Conservation (phyloP, 1,284 basidiomycete genomes). For the Taiwanofungus camphoratus region DNA sequence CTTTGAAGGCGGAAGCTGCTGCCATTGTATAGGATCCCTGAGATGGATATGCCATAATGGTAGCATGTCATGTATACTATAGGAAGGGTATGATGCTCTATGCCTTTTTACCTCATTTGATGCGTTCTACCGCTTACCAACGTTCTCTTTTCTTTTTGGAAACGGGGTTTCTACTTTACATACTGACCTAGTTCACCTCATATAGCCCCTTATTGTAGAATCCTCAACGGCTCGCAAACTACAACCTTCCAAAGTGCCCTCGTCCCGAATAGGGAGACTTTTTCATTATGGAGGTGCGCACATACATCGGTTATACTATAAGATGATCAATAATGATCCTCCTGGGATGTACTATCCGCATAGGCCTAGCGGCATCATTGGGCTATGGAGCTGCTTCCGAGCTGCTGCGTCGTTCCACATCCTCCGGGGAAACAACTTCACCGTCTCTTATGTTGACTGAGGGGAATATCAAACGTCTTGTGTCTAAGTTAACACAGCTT, state of each 20-base stretch:
- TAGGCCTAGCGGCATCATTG: slow-evolving; percentile 69
- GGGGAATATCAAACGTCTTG: slow-evolving; percentile 84
- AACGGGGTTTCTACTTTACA: background rate
- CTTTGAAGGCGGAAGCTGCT: too few species aligned
- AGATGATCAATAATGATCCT: background rate
- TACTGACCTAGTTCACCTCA: background rate
- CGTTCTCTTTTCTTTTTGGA: background rate
- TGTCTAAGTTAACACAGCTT: slow-evolving; percentile 92
- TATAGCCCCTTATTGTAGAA: slow-evolving; percentile 1
- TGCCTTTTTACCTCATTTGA: too few species aligned
- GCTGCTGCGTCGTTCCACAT: slow-evolving; percentile 28
- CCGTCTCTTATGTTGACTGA: slow-evolving; percentile 79
- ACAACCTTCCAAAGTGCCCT: slow-evolving; percentile 80
- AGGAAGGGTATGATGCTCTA: too few species aligned
- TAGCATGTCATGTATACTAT: too few species aligned
- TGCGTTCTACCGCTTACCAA: too few species aligned
- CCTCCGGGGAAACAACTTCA: slow-evolving; percentile 20
- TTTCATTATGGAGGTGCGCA: slow-evolving; percentile 87
- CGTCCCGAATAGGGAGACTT: slow-evolving; percentile 79
- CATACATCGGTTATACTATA: background rate
- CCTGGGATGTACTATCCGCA: background rate
- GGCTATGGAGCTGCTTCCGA: slow-evolving; percentile 64
- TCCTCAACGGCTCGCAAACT: slow-evolving; percentile 39
- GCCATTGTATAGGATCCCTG: too few species aligned
- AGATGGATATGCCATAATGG: too few species aligned